Conservation (phyloP, 306 rosid genomes). For the Gastrolobium bilobum region DNA sequence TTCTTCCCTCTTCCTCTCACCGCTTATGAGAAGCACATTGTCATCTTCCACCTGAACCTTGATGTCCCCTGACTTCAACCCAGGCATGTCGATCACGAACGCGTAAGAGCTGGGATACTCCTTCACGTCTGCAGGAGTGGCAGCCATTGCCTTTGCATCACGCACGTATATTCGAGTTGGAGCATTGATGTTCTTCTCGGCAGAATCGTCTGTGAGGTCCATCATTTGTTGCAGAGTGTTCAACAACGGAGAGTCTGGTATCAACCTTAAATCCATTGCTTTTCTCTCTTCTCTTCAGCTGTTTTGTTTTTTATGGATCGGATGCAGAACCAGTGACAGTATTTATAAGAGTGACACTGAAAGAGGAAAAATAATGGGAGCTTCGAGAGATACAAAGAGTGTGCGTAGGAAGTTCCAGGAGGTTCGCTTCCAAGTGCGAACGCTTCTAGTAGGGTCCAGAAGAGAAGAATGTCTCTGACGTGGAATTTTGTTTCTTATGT, state of each 20-base stretch:
- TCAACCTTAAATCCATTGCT: constrained; percentile 74
- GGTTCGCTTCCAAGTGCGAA: background rate
- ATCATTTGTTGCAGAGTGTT: constrained; percentile 70
- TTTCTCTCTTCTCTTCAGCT: background rate
- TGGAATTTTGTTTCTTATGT: no score
- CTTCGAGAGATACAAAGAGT: constrained; percentile 43
- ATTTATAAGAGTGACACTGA: constrained; percentile 22
- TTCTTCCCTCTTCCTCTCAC: constrained; percentile 94
- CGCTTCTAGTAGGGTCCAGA: constrained; percentile 42
- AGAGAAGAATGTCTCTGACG: background rate
- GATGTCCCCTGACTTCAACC: constrained; percentile 82
- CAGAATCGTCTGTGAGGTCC: constrained; percentile 57
- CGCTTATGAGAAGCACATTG: constrained; percentile 75
- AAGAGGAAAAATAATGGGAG: constrained; percentile 46
- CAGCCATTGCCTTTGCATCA: constrained; percentile 89
- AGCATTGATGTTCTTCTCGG: constrained; percentile 63
- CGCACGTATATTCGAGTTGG: constrained; percentile 76
- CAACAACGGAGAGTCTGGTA: constrained; percentile 74
- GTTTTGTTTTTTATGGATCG: background rate
- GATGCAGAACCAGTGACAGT: rapidly evolving
- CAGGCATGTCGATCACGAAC: constrained; percentile 93
- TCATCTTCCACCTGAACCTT: constrained; percentile 94
- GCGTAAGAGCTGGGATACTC: constrained; percentile 71
- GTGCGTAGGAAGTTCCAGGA: constrained; percentile 29
- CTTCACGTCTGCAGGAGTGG: constrained; percentile 90